These are phyloP conservation scores for Castanea crenata DNA, from an alignment of 306 rosid species.

Conservation along the genomic window DNA sequence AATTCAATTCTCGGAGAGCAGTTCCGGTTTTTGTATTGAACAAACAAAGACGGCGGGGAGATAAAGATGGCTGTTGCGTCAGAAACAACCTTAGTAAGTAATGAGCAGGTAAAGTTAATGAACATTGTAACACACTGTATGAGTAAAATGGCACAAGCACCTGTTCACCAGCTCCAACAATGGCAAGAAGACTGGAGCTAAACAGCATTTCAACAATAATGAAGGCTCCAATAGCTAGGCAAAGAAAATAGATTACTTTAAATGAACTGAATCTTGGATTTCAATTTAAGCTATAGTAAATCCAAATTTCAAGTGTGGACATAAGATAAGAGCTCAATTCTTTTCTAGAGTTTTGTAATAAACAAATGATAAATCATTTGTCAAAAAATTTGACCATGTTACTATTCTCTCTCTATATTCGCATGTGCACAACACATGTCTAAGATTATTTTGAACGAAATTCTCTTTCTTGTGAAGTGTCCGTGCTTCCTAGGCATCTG, in stretches of 20 bases:
- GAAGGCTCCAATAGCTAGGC: conserved; percentile 70
- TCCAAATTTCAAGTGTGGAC: not conserved
- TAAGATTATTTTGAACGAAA: not conserved
- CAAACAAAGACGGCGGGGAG: conserved; percentile 95
- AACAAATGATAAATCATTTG: not conserved
- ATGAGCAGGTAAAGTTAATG: conserved; percentile 3
- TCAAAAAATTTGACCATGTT: not conserved
- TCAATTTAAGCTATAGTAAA: not conserved
- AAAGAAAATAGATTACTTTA: not conserved
- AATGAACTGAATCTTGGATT: not conserved
- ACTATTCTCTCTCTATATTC: not conserved
- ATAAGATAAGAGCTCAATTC: not conserved
- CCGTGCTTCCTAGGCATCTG: no score
- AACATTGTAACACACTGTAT: not conserved
- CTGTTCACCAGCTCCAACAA: conserved; percentile 98
- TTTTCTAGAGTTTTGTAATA: not conserved
- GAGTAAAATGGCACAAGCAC: conserved; percentile 26
- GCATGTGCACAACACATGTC: not conserved
- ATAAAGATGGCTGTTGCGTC: conserved; percentile 70
- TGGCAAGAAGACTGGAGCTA: conserved; percentile 90
- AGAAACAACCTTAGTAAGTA: conserved; percentile 16
- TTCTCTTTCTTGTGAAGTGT: no score
- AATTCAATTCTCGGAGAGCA: conserved; percentile 80
- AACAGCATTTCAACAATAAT: conserved; percentile 85
- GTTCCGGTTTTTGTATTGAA: conserved; percentile 69